A percentile compares a stretch with the other conserved stretches of the same genome.
Conservation (phyloP, 805 yeast genomes). For the Myxozyma melibiosi region DNA sequence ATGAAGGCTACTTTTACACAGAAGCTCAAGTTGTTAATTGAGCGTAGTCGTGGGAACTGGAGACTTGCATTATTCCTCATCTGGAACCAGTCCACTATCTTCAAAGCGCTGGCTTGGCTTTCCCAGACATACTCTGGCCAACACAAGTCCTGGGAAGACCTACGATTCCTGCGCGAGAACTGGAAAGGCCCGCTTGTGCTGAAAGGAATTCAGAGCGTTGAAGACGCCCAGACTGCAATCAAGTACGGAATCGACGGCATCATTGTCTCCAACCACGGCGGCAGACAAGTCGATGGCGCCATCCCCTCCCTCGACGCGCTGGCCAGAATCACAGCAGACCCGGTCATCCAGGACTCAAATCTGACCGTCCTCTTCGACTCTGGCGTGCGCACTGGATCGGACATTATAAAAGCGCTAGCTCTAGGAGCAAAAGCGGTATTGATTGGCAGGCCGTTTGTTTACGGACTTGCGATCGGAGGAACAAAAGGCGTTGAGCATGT, state of each 20-base stretch:
- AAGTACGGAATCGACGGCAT: conserved; percentile 68
- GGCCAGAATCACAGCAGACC: conserved; percentile 47
- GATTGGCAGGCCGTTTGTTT: conserved; percentile 62
- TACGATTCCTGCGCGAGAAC: conserved; percentile 20
- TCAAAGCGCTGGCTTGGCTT: conserved; percentile 28
- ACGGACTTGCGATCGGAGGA: conserved; percentile 65
- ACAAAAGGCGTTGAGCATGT: conserved; percentile 55
- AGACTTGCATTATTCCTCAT: conserved; percentile 5
- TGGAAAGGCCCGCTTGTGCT: conserved; percentile 46
- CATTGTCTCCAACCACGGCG: conserved; percentile 78
- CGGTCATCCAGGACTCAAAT: conserved; percentile 35
- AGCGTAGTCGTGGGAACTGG: conserved; percentile 12
- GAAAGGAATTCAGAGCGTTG: conserved; percentile 72
- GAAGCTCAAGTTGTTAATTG: conserved; percentile 4
- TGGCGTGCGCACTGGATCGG: conserved; percentile 65
- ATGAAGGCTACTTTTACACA: background rate
- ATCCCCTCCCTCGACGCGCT: conserved; percentile 64
- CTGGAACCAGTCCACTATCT: conserved; percentile 5
- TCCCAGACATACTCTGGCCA: conserved; percentile 23
- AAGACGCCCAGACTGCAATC: conserved; percentile 65
- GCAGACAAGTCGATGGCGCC: conserved; percentile 62
- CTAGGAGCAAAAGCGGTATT: conserved; percentile 65
- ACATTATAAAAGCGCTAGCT: conserved; percentile 61
- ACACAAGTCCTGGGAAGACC: conserved; percentile 31
- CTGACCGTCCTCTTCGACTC: conserved; percentile 62